A percentile compares a stretch with the other conserved stretches of the same genome.
Conservation (phyloP, 495 filamentous ascomycete genomes). For the Lineolata rhizophorae region DNA sequence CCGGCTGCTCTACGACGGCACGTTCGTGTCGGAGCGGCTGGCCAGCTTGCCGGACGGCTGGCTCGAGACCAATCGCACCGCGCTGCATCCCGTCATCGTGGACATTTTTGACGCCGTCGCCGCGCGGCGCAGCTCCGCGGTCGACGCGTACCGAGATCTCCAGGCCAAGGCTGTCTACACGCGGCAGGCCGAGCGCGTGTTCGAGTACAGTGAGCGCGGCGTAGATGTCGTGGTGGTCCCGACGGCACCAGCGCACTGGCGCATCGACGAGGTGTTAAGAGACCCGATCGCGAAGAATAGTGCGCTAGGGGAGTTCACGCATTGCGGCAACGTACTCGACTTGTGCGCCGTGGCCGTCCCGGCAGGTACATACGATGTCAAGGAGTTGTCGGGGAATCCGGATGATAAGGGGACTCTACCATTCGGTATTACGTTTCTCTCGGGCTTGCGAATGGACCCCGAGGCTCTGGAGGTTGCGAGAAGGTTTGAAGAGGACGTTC, state of each 20-base stretch:
- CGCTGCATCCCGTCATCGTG: slow-evolving; percentile 33
- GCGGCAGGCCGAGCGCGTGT: slow-evolving; percentile 23
- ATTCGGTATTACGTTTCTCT: slow-evolving; percentile 41
- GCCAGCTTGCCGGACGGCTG: slow-evolving; percentile 24
- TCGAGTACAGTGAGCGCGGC: slow-evolving; percentile 20
- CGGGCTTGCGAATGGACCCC: slow-evolving; percentile 30
- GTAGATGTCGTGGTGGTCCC: slow-evolving; percentile 40
- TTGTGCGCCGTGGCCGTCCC: slow-evolving; percentile 37
- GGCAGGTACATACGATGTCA: slow-evolving; percentile 23
- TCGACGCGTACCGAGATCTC: slow-evolving; percentile 31
- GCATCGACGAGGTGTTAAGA: slow-evolving; percentile 29
- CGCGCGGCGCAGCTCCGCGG: slow-evolving; percentile 23
- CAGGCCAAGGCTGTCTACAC: slow-evolving; percentile 26
- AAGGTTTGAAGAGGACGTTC: slow-evolving; percentile 24
- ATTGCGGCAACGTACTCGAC: slow-evolving; percentile 44
- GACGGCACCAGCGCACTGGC: slow-evolving; percentile 35
- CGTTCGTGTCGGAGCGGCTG: slow-evolving; percentile 33
- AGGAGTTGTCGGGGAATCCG: slow-evolving; percentile 10
- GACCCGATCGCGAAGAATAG: slow-evolving; percentile 35
- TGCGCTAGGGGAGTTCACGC: slow-evolving; percentile 35
- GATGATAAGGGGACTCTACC: slow-evolving; percentile 23
- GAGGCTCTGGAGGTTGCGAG: slow-evolving; percentile 31
- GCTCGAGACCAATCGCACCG: slow-evolving; percentile 16
- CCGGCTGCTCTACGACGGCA: slow-evolving; percentile 32
- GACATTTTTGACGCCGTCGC: slow-evolving; percentile 27